Conservation (phyloP, 768 basidiomycete genomes). For the Collybia sp. region DNA sequence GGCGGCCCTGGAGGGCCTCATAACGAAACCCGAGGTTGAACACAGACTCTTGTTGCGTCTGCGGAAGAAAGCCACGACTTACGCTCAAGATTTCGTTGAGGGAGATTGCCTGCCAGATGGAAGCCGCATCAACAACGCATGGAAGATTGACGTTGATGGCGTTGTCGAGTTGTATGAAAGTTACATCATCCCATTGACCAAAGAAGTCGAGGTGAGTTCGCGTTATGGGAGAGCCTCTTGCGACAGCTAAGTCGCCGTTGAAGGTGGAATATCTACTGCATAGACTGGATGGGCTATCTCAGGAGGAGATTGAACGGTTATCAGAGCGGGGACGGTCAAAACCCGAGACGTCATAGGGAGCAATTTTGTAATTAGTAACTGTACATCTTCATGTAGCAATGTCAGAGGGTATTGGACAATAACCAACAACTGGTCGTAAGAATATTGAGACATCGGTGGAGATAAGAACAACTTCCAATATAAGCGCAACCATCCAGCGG, state of each 20-base stretch:
- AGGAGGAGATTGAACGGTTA: conserved; percentile 74
- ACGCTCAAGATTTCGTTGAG: conserved; percentile 81
- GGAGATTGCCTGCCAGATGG: conserved; percentile 31
- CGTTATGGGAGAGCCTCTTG: neutral
- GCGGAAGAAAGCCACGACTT: conserved; percentile 75
- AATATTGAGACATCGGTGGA: too few relatives aligned
- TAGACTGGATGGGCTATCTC: conserved; percentile 79
- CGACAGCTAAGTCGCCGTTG: neutral
- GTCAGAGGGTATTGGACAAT: too few relatives aligned
- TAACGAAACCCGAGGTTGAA: conserved; percentile 98
- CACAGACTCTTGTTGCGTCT: conserved; percentile 76
- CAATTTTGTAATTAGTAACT: too few relatives aligned
- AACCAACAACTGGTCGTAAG: too few relatives aligned
- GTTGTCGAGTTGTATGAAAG: conserved; percentile 93
- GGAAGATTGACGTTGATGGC: conserved; percentile 88
- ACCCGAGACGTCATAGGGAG: too few relatives aligned
- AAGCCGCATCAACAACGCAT: conserved; percentile 24
- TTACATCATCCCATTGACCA: conserved; percentile 95
- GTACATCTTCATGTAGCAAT: too few relatives aligned
- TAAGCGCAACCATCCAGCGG: too few relatives aligned
- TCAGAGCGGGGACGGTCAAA: neutral
- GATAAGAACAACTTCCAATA: too few relatives aligned
- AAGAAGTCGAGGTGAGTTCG: conserved; percentile 86
- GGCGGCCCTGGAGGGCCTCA: conserved; percentile 73
- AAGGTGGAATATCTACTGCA: conserved; percentile 96